Evolutionary conservation across 768 basidiomycete species (phyloP), one percentile per base, ranked within the genome.

Genomic region (Crassisporium funariophilum): DNA sequence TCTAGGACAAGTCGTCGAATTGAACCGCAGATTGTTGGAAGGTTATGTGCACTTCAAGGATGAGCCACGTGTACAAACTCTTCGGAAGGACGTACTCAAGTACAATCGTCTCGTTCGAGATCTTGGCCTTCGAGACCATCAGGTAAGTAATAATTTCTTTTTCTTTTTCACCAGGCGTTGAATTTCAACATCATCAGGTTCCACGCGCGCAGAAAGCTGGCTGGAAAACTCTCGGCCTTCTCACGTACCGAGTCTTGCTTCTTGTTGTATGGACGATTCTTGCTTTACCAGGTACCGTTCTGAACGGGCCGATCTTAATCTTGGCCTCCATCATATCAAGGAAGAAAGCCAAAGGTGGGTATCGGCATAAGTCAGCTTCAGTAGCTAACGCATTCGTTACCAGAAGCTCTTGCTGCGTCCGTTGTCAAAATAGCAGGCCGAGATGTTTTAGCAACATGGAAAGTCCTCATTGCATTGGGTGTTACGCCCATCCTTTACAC

Each of bases 381-480:
- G 29, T 41, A n/a, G 24, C 22, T 39, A 27, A 25, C 35, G 25
- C 39, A 19, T 49, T 29, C 44, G 27, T 24, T 19, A 37, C 43
- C 65, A 97, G 95, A 94, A 79, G 95, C 95, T 5, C 84, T 98
- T 48, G 95, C 95, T 22, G 93, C 88, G 2, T 98, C 95, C 6
- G 83, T 82, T 4, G 95, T 98, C 63, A 98, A 98, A 70, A 83
- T 98, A 41, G 91, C 91, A 15, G 95, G 86, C n/a, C 81, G 91
- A 31, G 95, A 98, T 58, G 95, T 98, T n/a, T 74, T 98, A 13
- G 94, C 92, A 0, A 94, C 94, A 4, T 98, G 95, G 95, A 98
- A 98, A 65, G 84, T 98, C 24, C 78, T 98, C 22, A 92, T 98
- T 45, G 94, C 92, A 3, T 72, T 98, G 45, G 95, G 86, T n/a